These are phyloP conservation scores for Turritis glabra DNA, from an alignment of 345 rosid species.

Conservation along the genomic window DNA sequence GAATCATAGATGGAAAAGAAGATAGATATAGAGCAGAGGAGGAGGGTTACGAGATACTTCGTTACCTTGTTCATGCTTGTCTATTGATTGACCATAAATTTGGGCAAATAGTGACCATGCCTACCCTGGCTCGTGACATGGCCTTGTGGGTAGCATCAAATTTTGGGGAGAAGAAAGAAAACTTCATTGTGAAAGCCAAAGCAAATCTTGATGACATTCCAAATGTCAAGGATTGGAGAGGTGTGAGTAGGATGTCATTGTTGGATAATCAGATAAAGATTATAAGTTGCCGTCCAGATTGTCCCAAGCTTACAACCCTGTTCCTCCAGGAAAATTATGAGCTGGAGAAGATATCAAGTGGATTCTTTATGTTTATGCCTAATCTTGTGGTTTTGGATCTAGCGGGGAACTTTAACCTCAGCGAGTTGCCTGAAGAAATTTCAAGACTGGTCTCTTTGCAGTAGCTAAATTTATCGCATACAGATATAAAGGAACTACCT, in stretches of 20 bases:
- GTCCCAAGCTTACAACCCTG: neutral
- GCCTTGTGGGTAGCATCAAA: neutral
- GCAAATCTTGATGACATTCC: neutral
- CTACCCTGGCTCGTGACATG: neutral
- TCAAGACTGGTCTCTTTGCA: neutral
- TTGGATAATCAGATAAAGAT: neutral
- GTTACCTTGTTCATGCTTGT: neutral
- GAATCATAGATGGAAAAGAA: neutral
- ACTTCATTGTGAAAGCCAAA: neutral
- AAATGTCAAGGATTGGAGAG: neutral
- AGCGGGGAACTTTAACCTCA: neutral
- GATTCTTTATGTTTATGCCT: neutral
- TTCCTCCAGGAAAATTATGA: neutral
- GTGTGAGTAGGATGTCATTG: neutral
- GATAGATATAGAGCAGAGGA: neutral
- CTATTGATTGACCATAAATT: neutral
- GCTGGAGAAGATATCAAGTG: neutral
- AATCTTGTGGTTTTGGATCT: neutral
- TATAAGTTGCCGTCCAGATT: neutral
- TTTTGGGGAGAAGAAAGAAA: neutral
- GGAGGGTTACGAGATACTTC: neutral
- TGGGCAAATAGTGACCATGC: neutral
- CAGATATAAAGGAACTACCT: neutral
- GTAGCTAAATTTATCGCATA: neutral
- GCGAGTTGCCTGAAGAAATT: neutral